These are phyloP conservation scores for Chlamydomonas incerta DNA, from an alignment of 139 green algal species.

Conservation along the genomic window DNA sequence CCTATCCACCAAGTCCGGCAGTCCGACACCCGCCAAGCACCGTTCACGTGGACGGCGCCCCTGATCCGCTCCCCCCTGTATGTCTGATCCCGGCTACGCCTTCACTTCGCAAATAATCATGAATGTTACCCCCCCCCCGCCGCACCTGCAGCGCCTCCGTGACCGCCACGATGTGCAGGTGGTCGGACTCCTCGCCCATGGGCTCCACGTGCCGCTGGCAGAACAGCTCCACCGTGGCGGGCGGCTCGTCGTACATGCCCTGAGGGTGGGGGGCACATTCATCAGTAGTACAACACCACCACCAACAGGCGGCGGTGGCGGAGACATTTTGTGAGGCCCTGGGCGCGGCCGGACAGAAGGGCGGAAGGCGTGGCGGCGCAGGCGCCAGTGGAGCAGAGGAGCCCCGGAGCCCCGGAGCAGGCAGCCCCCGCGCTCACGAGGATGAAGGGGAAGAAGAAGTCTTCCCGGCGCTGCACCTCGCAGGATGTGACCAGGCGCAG, in stretches of 20 bases:
- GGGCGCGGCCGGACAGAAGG: no score
- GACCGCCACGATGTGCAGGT: slow-evolving; percentile 94
- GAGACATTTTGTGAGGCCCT: no score
- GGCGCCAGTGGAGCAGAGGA: no score
- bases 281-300: neutral
- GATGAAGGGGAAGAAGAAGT: slow-evolving; percentile 92
- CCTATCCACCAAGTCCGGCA: no score
- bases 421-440: slow-evolving; percentile 56
- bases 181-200: slow-evolving; percentile 96
- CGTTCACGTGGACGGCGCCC: no score
- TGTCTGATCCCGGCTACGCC: no score
- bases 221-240: slow-evolving; percentile 68
- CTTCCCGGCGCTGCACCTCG: slow-evolving; percentile 75
- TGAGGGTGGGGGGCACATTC: slow-evolving; percentile 17
- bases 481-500: slow-evolving; percentile 82
- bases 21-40: no score
- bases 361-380: no score
- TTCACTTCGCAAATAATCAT: no score
- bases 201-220: slow-evolving; percentile 77
- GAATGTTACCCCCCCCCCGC: neutral
- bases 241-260: slow-evolving; percentile 80
- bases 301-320: neutral
- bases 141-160: slow-evolving; percentile 87
- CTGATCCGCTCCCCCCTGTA: no score
- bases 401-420: no score